These are phyloP conservation scores for Colletotrichum tropicale DNA, from an alignment of 2,329 filamentous ascomycete species.

Conservation along the genomic window DNA sequence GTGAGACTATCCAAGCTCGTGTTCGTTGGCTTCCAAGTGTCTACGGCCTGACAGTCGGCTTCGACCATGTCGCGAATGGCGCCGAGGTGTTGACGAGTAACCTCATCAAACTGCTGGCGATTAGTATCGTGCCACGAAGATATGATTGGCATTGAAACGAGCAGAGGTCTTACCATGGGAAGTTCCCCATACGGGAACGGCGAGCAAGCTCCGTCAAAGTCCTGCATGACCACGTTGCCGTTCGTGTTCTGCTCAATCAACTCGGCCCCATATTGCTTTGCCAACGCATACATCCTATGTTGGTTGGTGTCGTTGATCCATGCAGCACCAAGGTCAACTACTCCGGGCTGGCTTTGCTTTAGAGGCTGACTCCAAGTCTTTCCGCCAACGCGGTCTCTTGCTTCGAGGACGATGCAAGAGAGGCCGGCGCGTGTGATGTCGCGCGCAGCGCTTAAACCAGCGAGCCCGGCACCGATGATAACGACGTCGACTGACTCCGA, in stretches of 20 bases:
- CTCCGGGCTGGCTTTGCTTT: conserved; percentile 29
- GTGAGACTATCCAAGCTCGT: conserved; percentile 27
- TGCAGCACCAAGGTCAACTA: conserved; percentile 58
- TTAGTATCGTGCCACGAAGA: background rate
- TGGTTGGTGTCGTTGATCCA: conserved; percentile 66
- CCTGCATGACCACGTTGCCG: conserved; percentile 47
- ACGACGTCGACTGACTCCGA: conserved; percentile 29
- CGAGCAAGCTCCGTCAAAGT: conserved; percentile 33
- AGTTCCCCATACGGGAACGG: conserved; percentile 23
- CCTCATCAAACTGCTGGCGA: conserved; percentile 1
- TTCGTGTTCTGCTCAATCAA: conserved; percentile 51
- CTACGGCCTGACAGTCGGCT: conserved; percentile 30
- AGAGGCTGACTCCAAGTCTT: conserved; percentile 49
- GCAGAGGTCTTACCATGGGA: conserved; percentile 13
- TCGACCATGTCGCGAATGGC: conserved; percentile 29
- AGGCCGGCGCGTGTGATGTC: conserved; percentile 38
- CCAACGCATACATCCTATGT: conserved; percentile 44
- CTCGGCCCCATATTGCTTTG: conserved; percentile 43
- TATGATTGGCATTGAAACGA: background rate
- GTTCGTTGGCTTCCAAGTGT: conserved; percentile 23
- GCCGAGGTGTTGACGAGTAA: background rate
- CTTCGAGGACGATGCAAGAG: conserved; percentile 51
- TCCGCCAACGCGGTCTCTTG: conserved; percentile 53
- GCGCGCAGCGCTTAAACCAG: conserved; percentile 39
- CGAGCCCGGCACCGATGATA: conserved; percentile 51